Percentiles rank a stretch among this genome's conserved stretches.
Evolutionary conservation across 2,329 filamentous ascomycete genomes (phyloP).

Genomic region (Aspergillus spinulosporus): DNA sequence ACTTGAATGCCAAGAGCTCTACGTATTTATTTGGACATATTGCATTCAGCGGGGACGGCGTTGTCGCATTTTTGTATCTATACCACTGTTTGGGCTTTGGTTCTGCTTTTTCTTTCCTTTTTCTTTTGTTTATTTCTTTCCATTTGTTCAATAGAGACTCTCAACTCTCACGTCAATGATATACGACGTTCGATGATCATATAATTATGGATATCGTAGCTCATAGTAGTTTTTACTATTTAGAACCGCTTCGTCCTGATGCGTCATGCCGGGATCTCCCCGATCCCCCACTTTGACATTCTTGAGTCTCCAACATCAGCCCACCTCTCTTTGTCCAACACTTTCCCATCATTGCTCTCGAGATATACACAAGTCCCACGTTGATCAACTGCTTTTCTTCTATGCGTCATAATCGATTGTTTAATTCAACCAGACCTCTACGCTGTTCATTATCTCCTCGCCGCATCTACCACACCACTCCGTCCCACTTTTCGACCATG

Average conservation of each 20-base stretch:
- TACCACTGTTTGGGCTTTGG: slow-evolving; percentile 11
- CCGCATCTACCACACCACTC: background rate
- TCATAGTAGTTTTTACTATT: too few species aligned
- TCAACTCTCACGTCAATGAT: slow-evolving; percentile 12
- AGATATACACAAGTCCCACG: background rate
- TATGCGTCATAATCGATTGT: slow-evolving; percentile 4
- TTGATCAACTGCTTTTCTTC: background rate
- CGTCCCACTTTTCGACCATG: slow-evolving; percentile 3
- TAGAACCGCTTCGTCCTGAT: background rate
- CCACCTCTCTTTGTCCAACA: background rate
- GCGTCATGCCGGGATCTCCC: slow-evolving; percentile 5
- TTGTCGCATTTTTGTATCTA: slow-evolving; percentile 17
- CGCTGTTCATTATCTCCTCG: background rate
- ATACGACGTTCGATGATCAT: background rate
- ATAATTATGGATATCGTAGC: background rate
- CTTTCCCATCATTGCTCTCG: background rate
- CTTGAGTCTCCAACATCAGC: background rate
- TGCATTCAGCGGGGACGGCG: slow-evolving; percentile 29
- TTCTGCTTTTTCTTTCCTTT: background rate
- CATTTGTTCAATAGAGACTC: slow-evolving; percentile 17
- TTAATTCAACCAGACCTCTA: background rate
- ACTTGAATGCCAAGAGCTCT: slow-evolving; percentile 22
- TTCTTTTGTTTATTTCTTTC: background rate
- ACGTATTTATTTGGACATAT: slow-evolving; percentile 14
- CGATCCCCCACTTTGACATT: background rate